A percentile compares a stretch with the other conserved stretches of the same genome.
Conservation (phyloP, 2,329 filamentous ascomycete genomes). For the Stylonectria norvegica region DNA sequence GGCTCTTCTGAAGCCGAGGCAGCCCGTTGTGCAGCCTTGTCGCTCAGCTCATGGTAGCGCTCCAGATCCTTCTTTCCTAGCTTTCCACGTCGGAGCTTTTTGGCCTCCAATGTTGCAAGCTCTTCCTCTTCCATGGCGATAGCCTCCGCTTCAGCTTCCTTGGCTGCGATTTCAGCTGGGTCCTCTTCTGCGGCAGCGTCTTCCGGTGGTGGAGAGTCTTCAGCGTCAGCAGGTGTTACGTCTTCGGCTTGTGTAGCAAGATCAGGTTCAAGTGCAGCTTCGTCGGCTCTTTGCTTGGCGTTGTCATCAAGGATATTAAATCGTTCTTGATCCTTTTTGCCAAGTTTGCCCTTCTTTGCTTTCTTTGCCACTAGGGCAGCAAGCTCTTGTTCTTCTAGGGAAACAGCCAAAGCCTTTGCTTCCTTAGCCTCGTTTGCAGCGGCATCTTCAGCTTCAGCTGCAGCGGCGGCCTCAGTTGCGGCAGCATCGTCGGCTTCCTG, state of each 20-base stretch:
- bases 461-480: conserved; percentile 15
- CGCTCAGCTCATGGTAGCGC: conserved; percentile 37
- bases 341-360: conserved; percentile 20
- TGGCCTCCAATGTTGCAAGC: conserved; percentile 26
- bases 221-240: background rate
- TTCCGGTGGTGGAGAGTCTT: conserved; percentile 1
- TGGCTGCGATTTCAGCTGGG: conserved; percentile 1
- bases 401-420: too few species aligned
- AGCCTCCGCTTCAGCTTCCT: conserved; percentile 1
- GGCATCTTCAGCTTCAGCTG: conserved; percentile 23
- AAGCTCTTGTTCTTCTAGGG: conserved; percentile 18
- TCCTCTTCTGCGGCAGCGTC: conserved; percentile 3
- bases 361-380: conserved; percentile 15
- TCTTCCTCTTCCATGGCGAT: conserved; percentile 17
- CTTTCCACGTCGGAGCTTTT: conserved; percentile 49
- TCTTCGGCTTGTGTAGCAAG: conserved; percentile 15
- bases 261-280: too few species aligned
- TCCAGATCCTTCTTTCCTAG: conserved; percentile 45
- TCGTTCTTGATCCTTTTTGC: conserved; percentile 23
- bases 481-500: conserved; percentile 22
- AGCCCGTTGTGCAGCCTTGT: conserved; percentile 33
- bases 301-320: conserved; percentile 17
- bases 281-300: conserved; percentile 7
- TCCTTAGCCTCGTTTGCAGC: too few species aligned
- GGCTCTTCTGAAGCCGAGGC: conserved; percentile 36